phyloP scores from a whole-genome alignment of 2,329 filamentous ascomycete species.

The Ophiostoma ulmi region DNA sequence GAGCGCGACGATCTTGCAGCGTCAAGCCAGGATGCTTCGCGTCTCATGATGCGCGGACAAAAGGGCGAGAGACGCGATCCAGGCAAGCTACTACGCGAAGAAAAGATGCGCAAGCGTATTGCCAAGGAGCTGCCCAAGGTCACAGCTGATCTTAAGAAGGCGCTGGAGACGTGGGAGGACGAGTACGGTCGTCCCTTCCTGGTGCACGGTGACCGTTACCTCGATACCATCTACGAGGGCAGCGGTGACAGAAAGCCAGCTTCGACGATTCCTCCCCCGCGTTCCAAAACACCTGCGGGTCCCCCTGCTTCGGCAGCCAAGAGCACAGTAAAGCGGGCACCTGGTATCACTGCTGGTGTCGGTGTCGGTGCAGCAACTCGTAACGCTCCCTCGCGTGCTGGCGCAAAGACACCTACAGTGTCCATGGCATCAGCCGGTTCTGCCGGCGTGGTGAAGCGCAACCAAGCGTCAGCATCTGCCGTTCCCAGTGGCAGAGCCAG shows the following conservation, averaged over 20 bases:
- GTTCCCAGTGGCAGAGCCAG: slow-evolving; percentile 41
- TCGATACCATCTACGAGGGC: slow-evolving; percentile 71
- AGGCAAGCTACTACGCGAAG: slow-evolving; percentile 85
- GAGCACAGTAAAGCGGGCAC: slow-evolving; percentile 23
- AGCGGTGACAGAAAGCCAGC: slow-evolving; percentile 31
- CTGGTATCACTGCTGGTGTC: slow-evolving; percentile 24
- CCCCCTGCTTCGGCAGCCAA: slow-evolving; percentile 37
- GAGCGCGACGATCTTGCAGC: slow-evolving; percentile 84
- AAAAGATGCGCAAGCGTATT: slow-evolving; percentile 98
- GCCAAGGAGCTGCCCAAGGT: slow-evolving; percentile 93
- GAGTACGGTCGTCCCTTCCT: slow-evolving; percentile 91
- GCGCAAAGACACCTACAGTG: slow-evolving; percentile 54
- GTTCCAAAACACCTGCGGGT: slow-evolving; percentile 68
- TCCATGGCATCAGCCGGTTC: slow-evolving; percentile 41
- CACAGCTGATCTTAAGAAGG: slow-evolving; percentile 72
- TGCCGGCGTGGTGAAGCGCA: slow-evolving; percentile 33
- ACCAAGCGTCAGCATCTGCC: slow-evolving; percentile 29
- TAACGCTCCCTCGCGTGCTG: slow-evolving; percentile 36
- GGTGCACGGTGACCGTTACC: slow-evolving; percentile 85
- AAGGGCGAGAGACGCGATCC: slow-evolving; percentile 94
- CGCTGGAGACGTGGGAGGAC: slow-evolving; percentile 83
- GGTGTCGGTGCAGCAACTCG: slow-evolving; percentile 7
- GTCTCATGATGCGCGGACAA: slow-evolving; percentile 82
- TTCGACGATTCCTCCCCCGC: slow-evolving; percentile 51
- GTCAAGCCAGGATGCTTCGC: slow-evolving; percentile 90